Evolutionary conservation across 2,329 filamentous ascomycete genomes (phyloP), one percentile per base, ranked within the genome.

Genomic region (Trichoderma sp.): DNA sequence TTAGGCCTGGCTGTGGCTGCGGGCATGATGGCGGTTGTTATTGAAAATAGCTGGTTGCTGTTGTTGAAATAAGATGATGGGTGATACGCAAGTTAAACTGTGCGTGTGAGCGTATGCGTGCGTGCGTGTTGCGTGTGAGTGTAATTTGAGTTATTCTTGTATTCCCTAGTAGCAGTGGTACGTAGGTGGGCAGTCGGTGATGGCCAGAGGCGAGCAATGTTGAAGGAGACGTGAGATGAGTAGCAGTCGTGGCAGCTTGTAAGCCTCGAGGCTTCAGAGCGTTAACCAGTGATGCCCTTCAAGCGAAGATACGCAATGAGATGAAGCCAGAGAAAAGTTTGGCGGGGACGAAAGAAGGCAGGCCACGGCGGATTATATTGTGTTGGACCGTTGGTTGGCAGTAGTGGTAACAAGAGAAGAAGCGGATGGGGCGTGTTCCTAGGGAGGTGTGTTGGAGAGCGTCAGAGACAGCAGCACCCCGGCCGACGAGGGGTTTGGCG

Each of bases 1-100:
- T 87, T 91, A 76, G 88, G 88, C 79, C 87, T 88, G 71, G 84
- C 76, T 79, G 63, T 63, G 71, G 83, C 77, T 79, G 63, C 36
- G 50, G 87, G 82, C 85, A 88, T 88, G 76, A 62, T 85, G 82
- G 68, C 63, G 73, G 64, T 72, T 68, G 71, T 69, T 68, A 70
- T 47, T 70, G 68, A 68, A 68, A 72, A 20, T 61, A 61, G 68
- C 57, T 61, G 39, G 57, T 20, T 47, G 34, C 63, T n/a, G 39
- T 47, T 55, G 28, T 55, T 43, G 15, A 61, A 39, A 30, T 6
- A 34, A 12, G 47, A 39, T 39, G 20, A 30, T 36, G 23, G 12
- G 34, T 26, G n/a, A 58, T 28, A 43, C 34, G 23, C 64, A 58
- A 58, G 34, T 15, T 28, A 12, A 43, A 43, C 13, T 58, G 47